phyloP scores from a whole-genome alignment of 495 filamentous ascomycete genomes.

The Achaetomiella virescens region DNA sequence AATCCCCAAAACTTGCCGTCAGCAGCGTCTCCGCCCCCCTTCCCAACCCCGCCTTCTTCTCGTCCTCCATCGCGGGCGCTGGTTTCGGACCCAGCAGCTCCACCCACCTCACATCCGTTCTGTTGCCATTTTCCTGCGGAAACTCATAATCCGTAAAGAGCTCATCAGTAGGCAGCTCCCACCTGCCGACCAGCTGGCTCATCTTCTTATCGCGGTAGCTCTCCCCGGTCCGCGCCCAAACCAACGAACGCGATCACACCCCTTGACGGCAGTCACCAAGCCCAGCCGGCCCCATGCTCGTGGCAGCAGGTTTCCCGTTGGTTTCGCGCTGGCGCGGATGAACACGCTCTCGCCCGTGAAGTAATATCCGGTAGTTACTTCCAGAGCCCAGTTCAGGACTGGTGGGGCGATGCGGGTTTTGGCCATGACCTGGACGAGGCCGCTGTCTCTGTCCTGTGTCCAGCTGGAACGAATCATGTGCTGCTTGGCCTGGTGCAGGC shows the following conservation, averaged over 20 bases:
- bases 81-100: slow-evolving; percentile 28
- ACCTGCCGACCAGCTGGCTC: slow-evolving; percentile 50
- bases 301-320: slow-evolving; percentile 39
- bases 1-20: slow-evolving; percentile 35
- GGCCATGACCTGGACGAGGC: slow-evolving; percentile 34
- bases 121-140: slow-evolving; percentile 60
- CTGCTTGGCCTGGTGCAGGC: slow-evolving; percentile 39
- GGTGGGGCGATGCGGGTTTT: slow-evolving; percentile 51
- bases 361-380: slow-evolving; percentile 48
- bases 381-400: slow-evolving; percentile 56
- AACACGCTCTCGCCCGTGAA: slow-evolving; percentile 37
- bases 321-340: slow-evolving; percentile 41
- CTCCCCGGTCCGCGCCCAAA: slow-evolving; percentile 62
- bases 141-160: slow-evolving; percentile 57
- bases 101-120: slow-evolving; percentile 58
- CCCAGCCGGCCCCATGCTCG: slow-evolving; percentile 55
- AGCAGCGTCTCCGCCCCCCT: slow-evolving; percentile 29
- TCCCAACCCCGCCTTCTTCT: background rate
- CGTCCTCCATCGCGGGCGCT: background rate
- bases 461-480: slow-evolving; percentile 41
- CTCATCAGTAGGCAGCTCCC: slow-evolving; percentile 35
- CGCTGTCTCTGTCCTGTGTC: slow-evolving; percentile 22
- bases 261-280: slow-evolving; percentile 42
- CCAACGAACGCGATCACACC: slow-evolving; percentile 45
- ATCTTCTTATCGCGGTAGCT: slow-evolving; percentile 57